A percentile compares a stretch with the other conserved stretches of the same genome.
These are phyloP conservation scores for Cucumis variabilis DNA, from an alignment of 331 rosid species.

Conservation along the genomic window DNA sequence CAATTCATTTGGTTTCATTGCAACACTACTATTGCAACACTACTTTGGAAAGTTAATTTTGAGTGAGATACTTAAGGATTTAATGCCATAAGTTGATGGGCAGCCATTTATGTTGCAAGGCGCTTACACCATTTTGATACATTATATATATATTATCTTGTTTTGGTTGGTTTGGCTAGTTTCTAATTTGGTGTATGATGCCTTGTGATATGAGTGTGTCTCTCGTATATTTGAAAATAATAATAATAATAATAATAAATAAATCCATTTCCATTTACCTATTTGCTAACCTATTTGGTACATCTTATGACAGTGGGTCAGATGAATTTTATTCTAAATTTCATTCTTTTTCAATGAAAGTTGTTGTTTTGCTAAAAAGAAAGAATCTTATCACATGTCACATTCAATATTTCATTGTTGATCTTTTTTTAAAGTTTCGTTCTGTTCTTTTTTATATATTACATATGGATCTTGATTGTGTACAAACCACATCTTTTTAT, in stretches of 20 bases:
- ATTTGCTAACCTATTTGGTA: background rate
- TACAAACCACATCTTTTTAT: background rate
- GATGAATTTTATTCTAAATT: background rate
- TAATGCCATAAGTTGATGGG: background rate
- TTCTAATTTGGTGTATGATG: constrained; percentile 8
- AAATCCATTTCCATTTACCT: background rate
- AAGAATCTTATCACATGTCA: background rate
- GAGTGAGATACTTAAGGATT: background rate
- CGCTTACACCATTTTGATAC: background rate
- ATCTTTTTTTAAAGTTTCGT: background rate
- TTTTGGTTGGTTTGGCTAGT: background rate
- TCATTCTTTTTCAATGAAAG: no score
- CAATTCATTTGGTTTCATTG: background rate
- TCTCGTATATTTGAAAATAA: background rate
- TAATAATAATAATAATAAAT: background rate
- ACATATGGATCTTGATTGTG: background rate
- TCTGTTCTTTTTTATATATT: background rate
- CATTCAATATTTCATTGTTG: background rate
- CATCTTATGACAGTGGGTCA: background rate
- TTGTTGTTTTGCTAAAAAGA: no score
- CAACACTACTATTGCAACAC: background rate
- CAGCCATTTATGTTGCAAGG: background rate
- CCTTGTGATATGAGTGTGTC: background rate
- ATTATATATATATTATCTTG: background rate
- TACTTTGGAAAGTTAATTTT: background rate